Evolutionary conservation across 2,329 filamentous ascomycete species (phyloP).

Genomic region (Colletotrichum costaricense): DNA sequence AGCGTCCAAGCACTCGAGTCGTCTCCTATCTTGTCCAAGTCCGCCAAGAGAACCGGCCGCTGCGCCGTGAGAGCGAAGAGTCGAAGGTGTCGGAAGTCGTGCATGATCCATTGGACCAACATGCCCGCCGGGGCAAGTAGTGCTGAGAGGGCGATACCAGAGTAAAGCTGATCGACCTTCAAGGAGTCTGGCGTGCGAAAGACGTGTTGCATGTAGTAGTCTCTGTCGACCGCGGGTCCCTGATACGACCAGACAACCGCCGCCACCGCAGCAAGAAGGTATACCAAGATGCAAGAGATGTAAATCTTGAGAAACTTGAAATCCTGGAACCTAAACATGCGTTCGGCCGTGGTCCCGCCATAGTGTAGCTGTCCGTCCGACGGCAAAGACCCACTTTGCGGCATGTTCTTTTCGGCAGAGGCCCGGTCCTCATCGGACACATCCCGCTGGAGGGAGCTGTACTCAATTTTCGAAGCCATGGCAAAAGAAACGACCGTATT

Average conservation of each 20-base stretch:
- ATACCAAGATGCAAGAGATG: constrained; percentile 9
- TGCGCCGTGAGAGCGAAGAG: constrained; percentile 24
- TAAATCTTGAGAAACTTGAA: constrained; percentile 19
- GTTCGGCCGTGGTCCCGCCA: constrained; percentile 11
- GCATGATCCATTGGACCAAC: constrained; percentile 29
- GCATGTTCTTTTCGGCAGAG: constrained; percentile 7
- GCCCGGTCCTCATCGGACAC: constrained; percentile 7
- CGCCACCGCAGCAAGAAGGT: constrained; percentile 9
- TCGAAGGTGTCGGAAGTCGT: constrained; percentile 18
- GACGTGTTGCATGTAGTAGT: neutral
- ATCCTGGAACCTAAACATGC: constrained; percentile 18
- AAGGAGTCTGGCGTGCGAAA: constrained; percentile 19
- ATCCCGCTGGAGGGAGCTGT: constrained; percentile 14
- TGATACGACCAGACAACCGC: constrained; percentile 15
- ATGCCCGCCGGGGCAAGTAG: constrained; percentile 21
- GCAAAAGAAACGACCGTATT: neutral
- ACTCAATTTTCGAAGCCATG: constrained; percentile 14
- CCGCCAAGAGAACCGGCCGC: constrained; percentile 1
- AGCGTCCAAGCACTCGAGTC: constrained; percentile 24
- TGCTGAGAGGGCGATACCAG: constrained; percentile 16
- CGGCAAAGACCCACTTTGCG: neutral
- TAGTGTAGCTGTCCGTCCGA: neutral
- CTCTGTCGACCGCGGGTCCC: neutral
- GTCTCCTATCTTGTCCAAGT: constrained; percentile 19
- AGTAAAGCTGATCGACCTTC: constrained; percentile 26